Percentiles rank a stretch among this genome's conserved stretches.
Conservation (phyloP, 2,329 filamentous ascomycete genomes). For the Lizonia empirigonia region DNA sequence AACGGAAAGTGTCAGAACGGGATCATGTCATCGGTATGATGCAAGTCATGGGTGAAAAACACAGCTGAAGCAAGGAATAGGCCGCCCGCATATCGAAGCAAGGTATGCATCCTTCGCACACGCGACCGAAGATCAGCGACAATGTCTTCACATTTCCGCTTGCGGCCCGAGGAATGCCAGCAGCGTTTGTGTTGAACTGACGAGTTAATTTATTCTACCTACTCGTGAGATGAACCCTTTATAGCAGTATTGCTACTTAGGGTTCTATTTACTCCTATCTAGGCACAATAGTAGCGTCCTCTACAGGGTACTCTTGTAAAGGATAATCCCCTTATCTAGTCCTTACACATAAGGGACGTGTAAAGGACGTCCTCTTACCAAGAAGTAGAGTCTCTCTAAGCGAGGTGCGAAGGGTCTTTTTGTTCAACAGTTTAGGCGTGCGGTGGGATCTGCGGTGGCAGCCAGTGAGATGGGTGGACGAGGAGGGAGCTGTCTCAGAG, state of each 20-base stretch:
- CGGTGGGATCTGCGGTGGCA: conserved; percentile 7
- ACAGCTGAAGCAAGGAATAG: conserved; percentile 7
- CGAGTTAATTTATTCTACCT: too few relatives aligned
- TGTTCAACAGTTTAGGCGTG: too few relatives aligned
- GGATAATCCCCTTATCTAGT: too few relatives aligned
- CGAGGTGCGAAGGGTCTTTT: too few relatives aligned
- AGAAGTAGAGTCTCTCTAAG: too few relatives aligned
- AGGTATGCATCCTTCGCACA: conserved; percentile 6
- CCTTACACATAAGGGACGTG: too few relatives aligned
- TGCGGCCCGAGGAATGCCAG: conserved; percentile 12
- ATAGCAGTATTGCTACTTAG: too few relatives aligned
- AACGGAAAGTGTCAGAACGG: conserved; percentile 2
- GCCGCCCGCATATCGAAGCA: not conserved
- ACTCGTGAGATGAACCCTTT: too few relatives aligned
- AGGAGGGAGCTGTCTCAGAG: conserved; percentile 9
- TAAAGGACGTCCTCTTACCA: too few relatives aligned
- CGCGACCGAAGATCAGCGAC: conserved; percentile 10
- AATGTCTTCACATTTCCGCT: conserved; percentile 8
- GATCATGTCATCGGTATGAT: conserved; percentile 1
- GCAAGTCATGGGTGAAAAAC: not conserved
- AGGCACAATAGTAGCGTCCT: too few relatives aligned
- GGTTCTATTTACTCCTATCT: too few relatives aligned
- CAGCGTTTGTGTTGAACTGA: conserved; percentile 1
- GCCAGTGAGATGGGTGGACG: conserved; percentile 11
- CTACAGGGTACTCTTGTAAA: too few relatives aligned